A percentile compares a stretch with the other conserved stretches of the same genome.
Evolutionary conservation across 2,329 filamentous ascomycete species (phyloP).

Genomic region (Hypoxylon sp.): DNA sequence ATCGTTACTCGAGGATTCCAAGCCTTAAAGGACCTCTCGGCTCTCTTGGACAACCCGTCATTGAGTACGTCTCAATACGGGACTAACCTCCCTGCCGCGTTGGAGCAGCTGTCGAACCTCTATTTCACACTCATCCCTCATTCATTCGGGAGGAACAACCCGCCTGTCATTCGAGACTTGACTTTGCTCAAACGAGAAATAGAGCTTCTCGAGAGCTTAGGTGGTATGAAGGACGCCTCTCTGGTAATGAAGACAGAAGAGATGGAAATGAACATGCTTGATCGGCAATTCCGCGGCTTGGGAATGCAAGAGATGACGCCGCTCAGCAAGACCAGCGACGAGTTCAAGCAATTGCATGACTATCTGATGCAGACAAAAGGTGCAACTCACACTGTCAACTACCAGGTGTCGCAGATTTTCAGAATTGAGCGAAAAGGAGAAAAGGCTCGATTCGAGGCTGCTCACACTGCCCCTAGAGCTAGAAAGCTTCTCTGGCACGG

Average conservation of each 20-base stretch:
- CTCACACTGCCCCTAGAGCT: slow-evolving; percentile 61
- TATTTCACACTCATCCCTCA: slow-evolving; percentile 88
- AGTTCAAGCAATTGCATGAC: slow-evolving; percentile 69
- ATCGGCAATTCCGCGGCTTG: slow-evolving; percentile 75
- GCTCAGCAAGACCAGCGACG: slow-evolving; percentile 63
- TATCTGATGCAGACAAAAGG: slow-evolving; percentile 76
- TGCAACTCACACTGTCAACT: slow-evolving; percentile 67
- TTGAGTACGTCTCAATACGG: slow-evolving; percentile 56
- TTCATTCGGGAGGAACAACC: slow-evolving; percentile 72
- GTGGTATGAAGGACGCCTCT: slow-evolving; percentile 84
- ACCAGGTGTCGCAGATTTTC: slow-evolving; percentile 78
- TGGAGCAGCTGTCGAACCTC: slow-evolving; percentile 73
- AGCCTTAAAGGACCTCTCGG: slow-evolving; percentile 76
- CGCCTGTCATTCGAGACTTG: slow-evolving; percentile 69
- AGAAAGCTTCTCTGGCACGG: slow-evolving; percentile 88
- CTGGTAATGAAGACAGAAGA: slow-evolving; percentile 76
- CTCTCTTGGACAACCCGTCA: slow-evolving; percentile 64
- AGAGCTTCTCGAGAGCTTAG: slow-evolving; percentile 79
- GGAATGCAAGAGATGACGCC: slow-evolving; percentile 79
- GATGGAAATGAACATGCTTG: slow-evolving; percentile 66
- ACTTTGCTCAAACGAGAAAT: slow-evolving; percentile 75
- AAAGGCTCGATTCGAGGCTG: slow-evolving; percentile 69
- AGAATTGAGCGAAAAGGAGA: slow-evolving; percentile 81
- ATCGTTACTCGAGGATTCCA: slow-evolving; percentile 80
- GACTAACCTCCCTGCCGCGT: slow-evolving; percentile 50